Conservation (phyloP, 768 basidiomycete genomes). For the Boletus speciosus region DNA sequence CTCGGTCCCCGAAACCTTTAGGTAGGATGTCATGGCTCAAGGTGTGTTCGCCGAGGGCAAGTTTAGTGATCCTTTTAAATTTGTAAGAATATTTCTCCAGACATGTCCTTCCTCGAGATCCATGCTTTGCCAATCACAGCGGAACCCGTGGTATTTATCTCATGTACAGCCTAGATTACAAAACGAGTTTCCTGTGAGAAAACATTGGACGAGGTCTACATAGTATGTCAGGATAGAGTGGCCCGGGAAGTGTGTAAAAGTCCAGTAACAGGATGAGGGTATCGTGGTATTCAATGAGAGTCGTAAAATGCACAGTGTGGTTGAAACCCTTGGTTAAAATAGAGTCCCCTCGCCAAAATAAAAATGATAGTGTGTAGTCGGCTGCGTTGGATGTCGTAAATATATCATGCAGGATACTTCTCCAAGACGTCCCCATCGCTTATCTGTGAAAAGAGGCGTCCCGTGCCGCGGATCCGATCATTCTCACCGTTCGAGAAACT, state of each 20-base stretch:
- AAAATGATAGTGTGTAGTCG: constrained; percentile 12
- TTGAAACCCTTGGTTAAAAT: constrained; percentile 28
- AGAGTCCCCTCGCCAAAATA: constrained; percentile 23
- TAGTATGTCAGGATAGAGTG: constrained; percentile 15
- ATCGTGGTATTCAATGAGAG: constrained; percentile 32
- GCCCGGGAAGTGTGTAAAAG: constrained; percentile 21
- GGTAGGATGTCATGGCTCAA: constrained; percentile 36
- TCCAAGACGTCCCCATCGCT: constrained; percentile 4
- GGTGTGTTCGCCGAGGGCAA: background rate
- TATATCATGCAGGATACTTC: constrained; percentile 20
- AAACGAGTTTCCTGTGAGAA: constrained; percentile 14
- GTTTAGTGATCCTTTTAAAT: background rate
- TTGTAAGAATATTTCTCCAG: background rate
- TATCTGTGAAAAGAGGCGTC: constrained; percentile 6
- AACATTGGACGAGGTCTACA: constrained; percentile 11
- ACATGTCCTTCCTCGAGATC: no score
- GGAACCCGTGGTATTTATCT: background rate
- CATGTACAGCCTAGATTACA: constrained; percentile 20
- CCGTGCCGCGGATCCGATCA: constrained; percentile 8
- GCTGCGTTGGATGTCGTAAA: constrained; percentile 27
- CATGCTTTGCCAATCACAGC: background rate
- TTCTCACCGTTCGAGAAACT: constrained; percentile 29
- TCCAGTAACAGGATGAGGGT: constrained; percentile 33
- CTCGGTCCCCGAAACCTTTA: constrained; percentile 56
- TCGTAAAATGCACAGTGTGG: constrained; percentile 28